phyloP scores from a whole-genome alignment of 1,284 basidiomycete species.

The Ganoderma sp. region DNA sequence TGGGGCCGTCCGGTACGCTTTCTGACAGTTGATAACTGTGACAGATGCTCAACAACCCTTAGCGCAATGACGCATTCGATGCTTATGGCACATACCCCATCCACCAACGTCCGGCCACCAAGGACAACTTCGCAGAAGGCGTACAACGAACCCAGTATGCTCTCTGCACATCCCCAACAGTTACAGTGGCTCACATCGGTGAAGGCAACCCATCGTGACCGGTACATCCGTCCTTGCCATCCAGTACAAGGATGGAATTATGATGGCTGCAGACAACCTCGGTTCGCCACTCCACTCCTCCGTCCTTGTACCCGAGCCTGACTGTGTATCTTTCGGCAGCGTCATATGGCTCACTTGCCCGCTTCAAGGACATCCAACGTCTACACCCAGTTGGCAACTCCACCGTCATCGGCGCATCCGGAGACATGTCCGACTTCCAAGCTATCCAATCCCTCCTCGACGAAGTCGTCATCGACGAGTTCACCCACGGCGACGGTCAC shows the following conservation, averaged over 20 bases:
- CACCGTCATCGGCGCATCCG: slow-evolving; percentile 91
- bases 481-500: slow-evolving; percentile 84
- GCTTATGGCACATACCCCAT: slow-evolving; percentile 77
- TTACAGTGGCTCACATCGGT: slow-evolving; percentile 11
- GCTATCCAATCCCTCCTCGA: slow-evolving; percentile 85
- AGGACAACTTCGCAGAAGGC: slow-evolving; percentile 65
- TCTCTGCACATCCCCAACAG: background rate
- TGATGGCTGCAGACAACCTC: slow-evolving; percentile 99
- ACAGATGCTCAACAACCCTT: background rate
- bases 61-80: slow-evolving; percentile 78
- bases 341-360: slow-evolving; percentile 96
- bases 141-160: slow-evolving; percentile 80
- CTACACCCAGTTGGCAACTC: slow-evolving; percentile 83
- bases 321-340: slow-evolving; percentile 52
- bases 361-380: slow-evolving; percentile 95
- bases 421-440: slow-evolving; percentile 99
- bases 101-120: slow-evolving; percentile 59
- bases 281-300: slow-evolving; percentile 53
- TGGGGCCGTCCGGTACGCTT: slow-evolving; percentile 77
- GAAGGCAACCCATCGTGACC: slow-evolving; percentile 92
- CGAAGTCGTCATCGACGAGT: slow-evolving; percentile 78
- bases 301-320: slow-evolving; percentile 1
- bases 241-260: slow-evolving; percentile 95
- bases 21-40: background rate
- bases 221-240: slow-evolving; percentile 95